Conservation (phyloP, 2,329 filamentous ascomycete species). For the Nigrospora sphaerica region DNA sequence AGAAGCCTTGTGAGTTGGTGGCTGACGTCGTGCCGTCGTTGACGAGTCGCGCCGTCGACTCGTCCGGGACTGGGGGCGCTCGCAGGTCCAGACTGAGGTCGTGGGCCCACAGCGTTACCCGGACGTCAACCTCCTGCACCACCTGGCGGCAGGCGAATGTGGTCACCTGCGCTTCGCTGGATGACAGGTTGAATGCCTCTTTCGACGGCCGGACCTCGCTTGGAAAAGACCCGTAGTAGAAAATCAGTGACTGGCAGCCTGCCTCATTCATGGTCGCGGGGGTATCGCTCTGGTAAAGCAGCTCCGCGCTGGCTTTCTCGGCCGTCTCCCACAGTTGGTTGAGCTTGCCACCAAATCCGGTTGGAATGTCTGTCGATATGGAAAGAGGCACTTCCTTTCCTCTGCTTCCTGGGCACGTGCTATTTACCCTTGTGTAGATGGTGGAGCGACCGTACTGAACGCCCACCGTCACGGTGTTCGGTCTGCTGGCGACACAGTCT, state of each 20-base stretch:
- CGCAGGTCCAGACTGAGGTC: neutral
- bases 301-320: neutral
- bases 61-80: neutral
- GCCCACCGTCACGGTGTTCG: neutral
- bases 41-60: neutral
- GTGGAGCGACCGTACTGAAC: neutral
- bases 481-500: neutral
- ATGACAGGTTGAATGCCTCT: neutral
- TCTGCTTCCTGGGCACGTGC: neutral
- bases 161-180: neutral
- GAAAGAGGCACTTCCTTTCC: too few species aligned
- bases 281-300: neutral
- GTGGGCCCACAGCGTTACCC: too few species aligned
- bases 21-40: neutral
- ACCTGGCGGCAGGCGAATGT: neutral
- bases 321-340: neutral
- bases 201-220: neutral
- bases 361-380: neutral
- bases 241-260: neutral
- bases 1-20: neutral
- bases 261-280: neutral
- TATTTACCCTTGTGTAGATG: neutral
- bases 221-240: neutral
- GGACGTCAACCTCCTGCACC: neutral
- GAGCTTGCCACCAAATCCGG: neutral